Conservation (phyloP, 2,329 filamentous ascomycete species). For the Pseudocercospora pini-densiflorae region DNA sequence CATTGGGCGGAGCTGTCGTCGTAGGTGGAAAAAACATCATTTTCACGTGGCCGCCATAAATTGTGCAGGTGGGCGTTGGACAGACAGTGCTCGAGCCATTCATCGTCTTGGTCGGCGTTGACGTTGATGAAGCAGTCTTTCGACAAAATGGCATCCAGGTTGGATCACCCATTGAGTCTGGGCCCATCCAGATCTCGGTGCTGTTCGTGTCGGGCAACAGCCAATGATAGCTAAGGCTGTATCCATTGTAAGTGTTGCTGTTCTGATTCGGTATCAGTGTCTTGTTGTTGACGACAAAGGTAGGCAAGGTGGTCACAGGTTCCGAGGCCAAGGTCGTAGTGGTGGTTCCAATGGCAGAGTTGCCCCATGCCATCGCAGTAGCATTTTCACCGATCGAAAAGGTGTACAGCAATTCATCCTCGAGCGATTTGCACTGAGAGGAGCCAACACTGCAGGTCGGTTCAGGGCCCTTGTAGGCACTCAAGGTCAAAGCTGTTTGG, state of each 20-base stretch:
- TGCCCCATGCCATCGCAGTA: slow-evolving; percentile 2
- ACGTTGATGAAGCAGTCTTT: background rate
- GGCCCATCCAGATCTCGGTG: slow-evolving; percentile 1
- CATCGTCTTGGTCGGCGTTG: background rate
- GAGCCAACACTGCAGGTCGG: slow-evolving; percentile 2
- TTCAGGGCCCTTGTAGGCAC: background rate
- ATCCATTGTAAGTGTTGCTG: background rate
- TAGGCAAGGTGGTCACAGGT: slow-evolving; percentile 1
- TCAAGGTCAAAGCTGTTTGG: background rate
- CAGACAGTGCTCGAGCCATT: background rate
- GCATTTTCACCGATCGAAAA: background rate
- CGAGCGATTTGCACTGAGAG: background rate
- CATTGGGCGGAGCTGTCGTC: background rate
- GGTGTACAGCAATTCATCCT: background rate
- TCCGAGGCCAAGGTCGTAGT: background rate
- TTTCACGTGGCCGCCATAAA: background rate
- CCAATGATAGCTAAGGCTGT: background rate
- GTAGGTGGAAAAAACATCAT: slow-evolving; percentile 4
- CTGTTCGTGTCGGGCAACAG: background rate
- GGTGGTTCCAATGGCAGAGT: background rate
- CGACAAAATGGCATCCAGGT: slow-evolving; percentile 2
- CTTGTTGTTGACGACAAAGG: background rate
- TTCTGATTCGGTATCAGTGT: background rate
- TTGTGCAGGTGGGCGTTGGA: slow-evolving; percentile 2
- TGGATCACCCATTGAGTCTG: background rate